Evolutionary conservation across 1,139 yeast genomes (phyloP).

Genomic region (Saccharomyces hybrid): DNA sequence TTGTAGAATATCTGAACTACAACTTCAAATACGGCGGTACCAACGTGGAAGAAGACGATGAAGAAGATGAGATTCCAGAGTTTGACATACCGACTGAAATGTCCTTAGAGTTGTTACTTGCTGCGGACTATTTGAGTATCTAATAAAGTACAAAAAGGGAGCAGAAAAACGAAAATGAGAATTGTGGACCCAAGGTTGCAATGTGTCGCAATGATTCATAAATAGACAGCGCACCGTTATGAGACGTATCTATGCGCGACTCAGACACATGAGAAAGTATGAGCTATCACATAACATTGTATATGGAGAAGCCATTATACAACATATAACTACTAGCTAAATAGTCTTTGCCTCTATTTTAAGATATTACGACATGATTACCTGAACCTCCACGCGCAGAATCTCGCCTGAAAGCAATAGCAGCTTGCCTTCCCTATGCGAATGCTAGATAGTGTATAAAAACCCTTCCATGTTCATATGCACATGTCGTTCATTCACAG

Average conservation of each 20-base stretch:
- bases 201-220: neutral
- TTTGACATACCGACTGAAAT: conserved; percentile 89
- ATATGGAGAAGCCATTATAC: neutral
- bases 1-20: conserved; percentile 80
- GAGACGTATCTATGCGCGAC: neutral
- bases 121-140: conserved; percentile 77
- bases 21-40: conserved; percentile 60
- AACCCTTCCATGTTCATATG: too few species aligned
- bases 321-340: neutral
- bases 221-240: neutral
- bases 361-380: neutral
- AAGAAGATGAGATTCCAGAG: conserved; percentile 68
- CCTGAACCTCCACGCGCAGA: neutral
- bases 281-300: neutral
- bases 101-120: conserved; percentile 84
- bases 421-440: neutral
- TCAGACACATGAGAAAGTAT: neutral
- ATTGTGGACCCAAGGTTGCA: neutral
- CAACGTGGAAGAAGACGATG: conserved; percentile 35
- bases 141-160: conserved; percentile 9
- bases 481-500: too few species aligned
- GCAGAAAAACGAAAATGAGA: neutral
- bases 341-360: neutral
- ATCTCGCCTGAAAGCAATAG: neutral
- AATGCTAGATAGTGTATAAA: neutral